These are phyloP conservation scores for Stenocarpella maydis DNA, from an alignment of 2,329 filamentous ascomycete species.

Conservation along the genomic window DNA sequence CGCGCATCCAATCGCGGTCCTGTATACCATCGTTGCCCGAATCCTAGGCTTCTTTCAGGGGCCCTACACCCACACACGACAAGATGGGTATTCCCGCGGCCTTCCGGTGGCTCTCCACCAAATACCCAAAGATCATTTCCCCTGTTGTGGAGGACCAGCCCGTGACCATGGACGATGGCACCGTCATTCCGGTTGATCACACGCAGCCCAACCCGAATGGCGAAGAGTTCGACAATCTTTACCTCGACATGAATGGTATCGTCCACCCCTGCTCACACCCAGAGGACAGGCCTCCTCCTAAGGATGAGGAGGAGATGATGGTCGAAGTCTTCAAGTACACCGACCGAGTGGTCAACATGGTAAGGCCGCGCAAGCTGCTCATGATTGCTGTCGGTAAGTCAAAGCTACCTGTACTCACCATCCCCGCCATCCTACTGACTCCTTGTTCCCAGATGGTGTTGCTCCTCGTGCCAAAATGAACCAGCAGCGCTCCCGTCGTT, in stretches of 20 bases:
- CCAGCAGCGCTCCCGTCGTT: conserved; percentile 94
- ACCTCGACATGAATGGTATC: conserved; percentile 99
- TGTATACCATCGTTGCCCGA: not conserved
- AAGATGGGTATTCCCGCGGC: conserved; percentile 93
- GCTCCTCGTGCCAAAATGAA: conserved; percentile 99
- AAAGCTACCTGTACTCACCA: conserved; percentile 26
- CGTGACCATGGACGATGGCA: conserved; percentile 80
- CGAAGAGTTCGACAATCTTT: conserved; percentile 97
- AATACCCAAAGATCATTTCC: conserved; percentile 97
- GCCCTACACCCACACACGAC: conserved; percentile 30
- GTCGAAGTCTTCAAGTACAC: conserved; percentile 97
- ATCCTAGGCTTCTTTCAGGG: not conserved
- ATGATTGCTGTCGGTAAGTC: conserved; percentile 93
- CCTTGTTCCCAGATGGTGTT: conserved; percentile 76
- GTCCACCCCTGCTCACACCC: conserved; percentile 99
- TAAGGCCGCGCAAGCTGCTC: conserved; percentile 90
- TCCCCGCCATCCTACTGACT: conserved; percentile 40
- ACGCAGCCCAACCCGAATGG: conserved; percentile 92
- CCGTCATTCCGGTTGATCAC: conserved; percentile 83
- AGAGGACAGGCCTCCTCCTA: conserved; percentile 88
- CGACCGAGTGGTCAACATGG: conserved; percentile 99
- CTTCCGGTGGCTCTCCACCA: conserved; percentile 95
- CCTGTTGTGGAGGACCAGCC: conserved; percentile 88
- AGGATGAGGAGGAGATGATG: conserved; percentile 99
- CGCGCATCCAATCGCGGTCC: not conserved